These are phyloP conservation scores for Rhododendron molle DNA, from an alignment of 148 eudicot species.

Conservation along the genomic window DNA sequence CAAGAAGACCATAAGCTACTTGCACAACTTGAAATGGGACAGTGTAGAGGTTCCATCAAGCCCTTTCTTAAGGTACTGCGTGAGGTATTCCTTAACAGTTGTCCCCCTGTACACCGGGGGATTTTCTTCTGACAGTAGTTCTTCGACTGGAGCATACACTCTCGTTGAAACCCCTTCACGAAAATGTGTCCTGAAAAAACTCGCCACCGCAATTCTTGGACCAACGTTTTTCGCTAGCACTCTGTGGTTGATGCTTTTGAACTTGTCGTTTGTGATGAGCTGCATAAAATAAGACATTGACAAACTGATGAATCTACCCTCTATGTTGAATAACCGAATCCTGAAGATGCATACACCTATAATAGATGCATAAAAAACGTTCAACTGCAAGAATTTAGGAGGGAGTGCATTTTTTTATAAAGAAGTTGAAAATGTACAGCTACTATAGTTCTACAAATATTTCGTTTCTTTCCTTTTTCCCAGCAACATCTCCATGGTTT, in stretches of 20 bases:
- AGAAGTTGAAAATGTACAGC: too few species aligned
- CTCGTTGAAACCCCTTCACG: neutral
- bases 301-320: neutral
- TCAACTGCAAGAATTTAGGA: too few species aligned
- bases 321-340: neutral
- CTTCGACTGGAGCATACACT: constrained; percentile 34
- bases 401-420: neutral
- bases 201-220: constrained; percentile 47
- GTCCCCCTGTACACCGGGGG: constrained; percentile 17
- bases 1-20: neutral
- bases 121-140: constrained; percentile 16
- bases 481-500: too few species aligned
- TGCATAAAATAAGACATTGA: neutral
- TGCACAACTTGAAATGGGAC: constrained; percentile 20
- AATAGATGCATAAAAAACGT: too few species aligned
- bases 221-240: constrained; percentile 35
- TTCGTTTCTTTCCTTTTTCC: too few species aligned
- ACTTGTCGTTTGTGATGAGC: constrained; percentile 55
- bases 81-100: constrained; percentile 1
- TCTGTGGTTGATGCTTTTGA: constrained; percentile 51
- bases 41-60: constrained; percentile 15
- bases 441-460: too few species aligned
- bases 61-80: neutral
- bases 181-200: constrained; percentile 27
- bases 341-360: too few species aligned